These are phyloP conservation scores for Schizosaccharomyces osmophilus DNA, from an alignment of 805 yeast species.

Conservation along the genomic window DNA sequence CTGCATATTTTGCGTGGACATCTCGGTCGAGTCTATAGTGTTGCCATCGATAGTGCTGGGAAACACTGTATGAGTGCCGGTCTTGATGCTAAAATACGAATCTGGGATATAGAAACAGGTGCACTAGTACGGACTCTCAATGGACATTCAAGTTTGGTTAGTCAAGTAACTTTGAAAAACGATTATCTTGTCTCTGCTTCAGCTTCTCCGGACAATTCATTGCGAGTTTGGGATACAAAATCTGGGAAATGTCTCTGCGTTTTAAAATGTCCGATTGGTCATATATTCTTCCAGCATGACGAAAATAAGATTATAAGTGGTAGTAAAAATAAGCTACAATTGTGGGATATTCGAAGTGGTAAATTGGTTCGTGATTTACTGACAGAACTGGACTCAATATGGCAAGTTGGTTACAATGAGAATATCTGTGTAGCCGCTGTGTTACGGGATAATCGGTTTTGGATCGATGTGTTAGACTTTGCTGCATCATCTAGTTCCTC, in stretches of 20 bases:
- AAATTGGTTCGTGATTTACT: conserved; percentile 12
- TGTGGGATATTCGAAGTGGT: conserved; percentile 8
- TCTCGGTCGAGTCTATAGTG: conserved; percentile 67
- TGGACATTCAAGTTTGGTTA: conserved; percentile 86
- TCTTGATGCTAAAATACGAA: conserved; percentile 77
- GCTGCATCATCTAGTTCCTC: neutral
- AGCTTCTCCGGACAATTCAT: conserved; percentile 38
- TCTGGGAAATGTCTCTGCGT: conserved; percentile 56
- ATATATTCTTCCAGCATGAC: conserved; percentile 19
- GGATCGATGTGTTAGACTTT: conserved; percentile 34
- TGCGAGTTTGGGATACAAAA: conserved; percentile 62
- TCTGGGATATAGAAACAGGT: conserved; percentile 86
- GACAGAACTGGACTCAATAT: conserved; percentile 58
- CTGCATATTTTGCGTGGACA: conserved; percentile 82
- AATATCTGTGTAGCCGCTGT: conserved; percentile 79
- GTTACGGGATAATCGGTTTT: conserved; percentile 43
- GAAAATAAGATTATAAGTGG: conserved; percentile 19
- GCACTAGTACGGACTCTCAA: conserved; percentile 45
- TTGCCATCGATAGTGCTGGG: conserved; percentile 57
- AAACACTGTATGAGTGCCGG: conserved; percentile 82
- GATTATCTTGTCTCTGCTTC: conserved; percentile 65
- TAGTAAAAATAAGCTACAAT: conserved; percentile 19
- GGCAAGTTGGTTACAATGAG: conserved; percentile 82
- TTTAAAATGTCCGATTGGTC: conserved; percentile 21
- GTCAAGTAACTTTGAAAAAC: conserved; percentile 51